These are phyloP conservation scores for Septoria petroselini DNA, from an alignment of 2,329 filamentous ascomycete species.

Conservation along the genomic window DNA sequence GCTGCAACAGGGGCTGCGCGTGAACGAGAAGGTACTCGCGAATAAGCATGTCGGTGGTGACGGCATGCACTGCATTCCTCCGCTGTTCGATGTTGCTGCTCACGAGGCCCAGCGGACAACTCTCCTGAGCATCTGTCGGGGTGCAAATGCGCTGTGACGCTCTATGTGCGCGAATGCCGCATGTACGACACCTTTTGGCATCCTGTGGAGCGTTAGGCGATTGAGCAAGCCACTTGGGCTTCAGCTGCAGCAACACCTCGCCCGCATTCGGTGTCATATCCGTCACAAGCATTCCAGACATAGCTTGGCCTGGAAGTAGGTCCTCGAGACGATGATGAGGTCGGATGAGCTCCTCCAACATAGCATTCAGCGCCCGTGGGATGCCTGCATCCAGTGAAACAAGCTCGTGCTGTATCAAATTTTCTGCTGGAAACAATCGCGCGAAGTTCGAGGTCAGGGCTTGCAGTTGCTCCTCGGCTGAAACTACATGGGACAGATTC, in stretches of 20 bases:
- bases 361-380: conserved; percentile 26
- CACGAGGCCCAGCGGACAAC: conserved; percentile 44
- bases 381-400: conserved; percentile 28
- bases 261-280: conserved; percentile 36
- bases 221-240: conserved; percentile 50
- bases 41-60: conserved; percentile 30
- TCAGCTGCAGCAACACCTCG: conserved; percentile 42
- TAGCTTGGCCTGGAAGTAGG: conserved; percentile 30
- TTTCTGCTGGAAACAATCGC: conserved; percentile 32
- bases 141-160: conserved; percentile 29
- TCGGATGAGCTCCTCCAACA: conserved; percentile 25
- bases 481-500: conserved; percentile 32
- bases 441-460: conserved; percentile 31
- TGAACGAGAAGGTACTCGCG: conserved; percentile 32
- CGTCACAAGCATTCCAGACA: conserved; percentile 36
- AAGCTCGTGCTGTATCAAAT: conserved; percentile 35
- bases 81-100: conserved; percentile 31
- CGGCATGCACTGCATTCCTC: conserved; percentile 23
- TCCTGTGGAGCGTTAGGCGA: conserved; percentile 44
- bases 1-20: conserved; percentile 39
- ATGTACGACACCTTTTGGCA: conserved; percentile 47
- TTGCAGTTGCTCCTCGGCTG: conserved; percentile 30
- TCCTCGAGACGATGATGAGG: conserved; percentile 30
- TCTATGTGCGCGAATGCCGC: conserved; percentile 43
- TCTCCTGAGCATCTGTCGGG: conserved; percentile 34